Base-by-base conservation (phyloP, 2,329 filamentous ascomycete species). In the Nemania sp. region DNA sequence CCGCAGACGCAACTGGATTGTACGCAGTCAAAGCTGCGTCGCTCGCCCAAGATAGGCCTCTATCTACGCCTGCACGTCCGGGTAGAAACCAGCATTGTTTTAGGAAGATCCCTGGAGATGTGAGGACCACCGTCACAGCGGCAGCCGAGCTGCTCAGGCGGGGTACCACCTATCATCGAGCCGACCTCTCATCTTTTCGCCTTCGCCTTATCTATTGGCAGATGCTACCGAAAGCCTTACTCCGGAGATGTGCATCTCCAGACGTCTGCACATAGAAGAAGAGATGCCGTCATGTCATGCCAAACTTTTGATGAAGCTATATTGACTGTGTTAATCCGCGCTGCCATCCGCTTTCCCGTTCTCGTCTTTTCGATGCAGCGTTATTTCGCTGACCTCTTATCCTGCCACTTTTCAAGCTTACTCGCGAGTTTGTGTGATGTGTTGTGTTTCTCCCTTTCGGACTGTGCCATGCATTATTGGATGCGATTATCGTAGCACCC, bases 171-270 rank as follows among this genome's bases (percentile, higher is more conserved):
- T 9, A 15, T 15, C 17, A 12, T 15, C 23, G 24, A 15, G 22
- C 33, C 52, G n/a, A n/a, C n/a, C n/a, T n/a, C n/a, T n/a, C n/a
- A n/a, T n/a, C n/a, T n/a, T n/a, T n/a, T n/a, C n/a, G n/a, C n/a
- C n/a, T n/a, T n/a, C n/a, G n/a, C n/a, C 28, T 33, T 51, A 59
- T 58, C 52, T 49, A 56, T 64, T 59, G 57, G 62, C 47, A 54
- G 52, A 47, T 56, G 44, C 22, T 34, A 45, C 42, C 41, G 39
- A 45, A 20, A 31, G 22, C 15, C 34, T 45, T 37, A 30, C 43
- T 36, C 58, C 64, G 64, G 66, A 67, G 66, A 68, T 67, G 64
- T 60, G 56, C 39, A 56, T 61, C 54, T 63, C 61, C 33, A 49
- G 57, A 54, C 28, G 34, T 55, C 50, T 20, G 17, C 49, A 44